Evolutionary conservation across 257 asterid species (phyloP), one percentile per base, ranked within the genome.

Genomic region (Handroanthus guayacan): DNA sequence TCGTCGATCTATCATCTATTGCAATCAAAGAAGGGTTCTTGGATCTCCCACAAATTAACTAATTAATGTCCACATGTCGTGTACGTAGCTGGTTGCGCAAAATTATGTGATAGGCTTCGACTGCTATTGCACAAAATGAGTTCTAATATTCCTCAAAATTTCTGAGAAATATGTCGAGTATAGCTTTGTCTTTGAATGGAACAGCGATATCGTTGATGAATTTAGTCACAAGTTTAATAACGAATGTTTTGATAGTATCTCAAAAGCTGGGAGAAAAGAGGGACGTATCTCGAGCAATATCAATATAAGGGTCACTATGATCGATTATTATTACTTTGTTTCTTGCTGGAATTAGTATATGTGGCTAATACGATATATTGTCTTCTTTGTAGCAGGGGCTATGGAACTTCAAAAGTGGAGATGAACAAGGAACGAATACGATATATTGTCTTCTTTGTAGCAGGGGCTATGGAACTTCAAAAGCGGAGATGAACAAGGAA

Each of bases 11-110:
- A n/a, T n/a, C n/a, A 61, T 65, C 34, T 6, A 16, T 34, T 1
- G 82, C 78, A 10, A 37, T 54, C 16, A 14, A 41, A 2, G 18
- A 45, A 37, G 78, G 74, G 1, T 4, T n/a, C n/a, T n/a, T n/a
- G n/a, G n/a, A n/a, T n/a, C n/a, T 5, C 54, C 74, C 73, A 4
- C 61, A 12, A 11, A 9, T 72, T 0, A 20, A 62, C 8, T n/a
- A n/a, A n/a, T n/a, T n/a, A n/a, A n/a, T n/a, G 18, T 56, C 2
- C 65, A 57, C 39, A 82, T 93, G 85, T 89, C 96, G 8, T 96
- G 93, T 0, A 18, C 88, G 71, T 93, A 95, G 97, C 79, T 93
- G 45, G 68, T 93, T 20, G 96, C 98, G 0, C 95, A 89, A 45
- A 14, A 85, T 12, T 75, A 76, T 71, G 78, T 93, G 72, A 17